Base-by-base conservation (phyloP, 2,329 filamentous ascomycete species). In the Cladophialophora psammophila region DNA sequence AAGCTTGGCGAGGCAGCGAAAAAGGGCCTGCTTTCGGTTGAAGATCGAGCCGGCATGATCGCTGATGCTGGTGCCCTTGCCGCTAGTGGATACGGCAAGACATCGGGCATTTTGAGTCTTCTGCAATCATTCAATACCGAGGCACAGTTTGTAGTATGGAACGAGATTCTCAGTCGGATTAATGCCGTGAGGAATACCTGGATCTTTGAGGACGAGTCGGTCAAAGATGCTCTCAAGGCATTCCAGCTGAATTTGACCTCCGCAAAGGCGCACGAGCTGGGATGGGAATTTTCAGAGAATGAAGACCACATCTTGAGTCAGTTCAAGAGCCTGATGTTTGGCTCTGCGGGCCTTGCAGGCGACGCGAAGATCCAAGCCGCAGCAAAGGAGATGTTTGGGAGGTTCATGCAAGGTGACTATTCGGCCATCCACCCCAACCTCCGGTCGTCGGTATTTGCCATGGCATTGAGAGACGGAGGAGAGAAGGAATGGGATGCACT, bases 1-100 rank as follows among this genome's bases (percentile, higher is more conserved):
- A 97, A 97, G 83, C 89, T 98, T 42, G 94, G 94, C 32, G 82
- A 93, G 76, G 92, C 94, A 63, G 94, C 93, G 55, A 95, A 91
- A 80, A 81, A 89, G 55, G 92, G 91, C 4, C 85, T 94, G 9
- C 83, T 98, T 63, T 90, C 88, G 10, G 93, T 96, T 6, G 93
- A 97, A 80, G 94, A 98, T 77, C 89, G 94, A 67, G 92, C 94
- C 56, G 94, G 94, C 75, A 96, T 98, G 91, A 92, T 96, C 77
- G 91, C 92, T 36, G 94, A 98, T 79, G 93, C 94, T 3, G 93
- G 93, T 73, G 93, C 94, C 35, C 85, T 98, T 72, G 92, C 94
- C 61, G 87, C 91, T 40, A 95, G 94, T 56, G 94, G 94, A 36
- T 96, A 96, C 78, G 92, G 96, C 78, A 96, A 92, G 84, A 97